Evolutionary conservation across 1,139 yeast species (phyloP).

Genomic region (Arxiozyma slooffiae): DNA sequence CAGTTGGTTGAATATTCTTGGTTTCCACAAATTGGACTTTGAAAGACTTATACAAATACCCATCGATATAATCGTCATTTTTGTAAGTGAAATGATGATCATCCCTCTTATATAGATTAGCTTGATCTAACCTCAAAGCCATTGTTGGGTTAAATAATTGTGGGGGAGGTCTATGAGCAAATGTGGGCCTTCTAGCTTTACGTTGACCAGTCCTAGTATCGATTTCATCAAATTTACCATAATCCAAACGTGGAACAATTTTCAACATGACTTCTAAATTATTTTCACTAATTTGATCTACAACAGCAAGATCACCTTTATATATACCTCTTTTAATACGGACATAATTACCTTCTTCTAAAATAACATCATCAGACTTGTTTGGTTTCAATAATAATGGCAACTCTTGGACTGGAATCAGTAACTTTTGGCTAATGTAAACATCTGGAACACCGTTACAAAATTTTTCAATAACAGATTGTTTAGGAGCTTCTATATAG

Average conservation of each 20-base stretch:
- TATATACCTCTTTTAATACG: conserved; percentile 85
- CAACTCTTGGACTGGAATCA: conserved; percentile 92
- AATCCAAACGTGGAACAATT: conserved; percentile 86
- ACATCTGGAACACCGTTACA: conserved; percentile 84
- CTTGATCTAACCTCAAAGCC: conserved; percentile 54
- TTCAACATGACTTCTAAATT: conserved; percentile 90
- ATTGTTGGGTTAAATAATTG: conserved; percentile 73
- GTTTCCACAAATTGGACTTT: conserved; percentile 74
- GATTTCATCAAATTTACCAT: conserved; percentile 58
- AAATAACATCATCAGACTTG: conserved; percentile 76
- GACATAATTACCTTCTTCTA: conserved; percentile 87
- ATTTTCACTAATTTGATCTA: conserved; percentile 86
- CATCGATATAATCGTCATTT: conserved; percentile 84
- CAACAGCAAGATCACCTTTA: conserved; percentile 86
- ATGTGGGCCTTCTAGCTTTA: conserved; percentile 39
- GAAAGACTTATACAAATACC: conserved; percentile 78
- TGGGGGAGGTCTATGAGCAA: conserved; percentile 68
- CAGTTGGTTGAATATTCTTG: conserved; percentile 73
- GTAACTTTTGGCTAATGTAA: conserved; percentile 57
- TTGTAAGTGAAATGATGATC: conserved; percentile 64
- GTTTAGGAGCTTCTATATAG: conserved; percentile 87
- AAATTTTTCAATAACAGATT: conserved; percentile 85
- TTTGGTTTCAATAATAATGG: conserved; percentile 88
- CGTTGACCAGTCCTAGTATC: conserved; percentile 43
- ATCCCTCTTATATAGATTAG: conserved; percentile 58